Evolutionary conservation across 495 filamentous ascomycete species (phyloP).

Genomic region (Aspergillus nanangensis): DNA sequence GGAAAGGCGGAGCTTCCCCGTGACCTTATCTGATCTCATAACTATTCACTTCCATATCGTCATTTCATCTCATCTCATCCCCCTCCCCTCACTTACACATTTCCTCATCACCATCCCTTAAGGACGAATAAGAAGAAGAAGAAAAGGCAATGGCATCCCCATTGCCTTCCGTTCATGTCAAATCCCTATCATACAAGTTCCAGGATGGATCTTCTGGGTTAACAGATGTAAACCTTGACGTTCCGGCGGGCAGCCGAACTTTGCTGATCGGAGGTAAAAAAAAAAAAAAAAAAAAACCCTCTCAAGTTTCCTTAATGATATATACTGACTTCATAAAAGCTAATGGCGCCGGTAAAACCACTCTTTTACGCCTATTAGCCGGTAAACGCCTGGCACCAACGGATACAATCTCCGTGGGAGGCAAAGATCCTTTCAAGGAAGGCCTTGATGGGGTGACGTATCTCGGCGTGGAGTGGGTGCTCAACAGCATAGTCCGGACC

Average conservation of each 20-base stretch:
- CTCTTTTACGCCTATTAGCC: slow-evolving; percentile 82
- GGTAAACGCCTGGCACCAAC: slow-evolving; percentile 87
- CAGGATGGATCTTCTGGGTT: slow-evolving; percentile 74
- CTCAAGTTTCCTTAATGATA: too few relatives aligned
- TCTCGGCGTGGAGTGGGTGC: slow-evolving; percentile 94
- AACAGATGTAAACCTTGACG: slow-evolving; percentile 59
- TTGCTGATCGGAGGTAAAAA: slow-evolving; percentile 86
- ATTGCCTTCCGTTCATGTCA: slow-evolving; percentile 60
- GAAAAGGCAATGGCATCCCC: slow-evolving; percentile 19
- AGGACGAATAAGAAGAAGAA: too few relatives aligned
- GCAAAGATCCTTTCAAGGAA: slow-evolving; percentile 85
- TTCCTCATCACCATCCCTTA: not conserved
- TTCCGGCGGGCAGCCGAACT: slow-evolving; percentile 81
- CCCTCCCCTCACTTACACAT: not conserved
- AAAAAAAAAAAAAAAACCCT: too few relatives aligned
- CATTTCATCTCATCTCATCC: slow-evolving; percentile 4
- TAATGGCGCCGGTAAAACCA: slow-evolving; percentile 97
- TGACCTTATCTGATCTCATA: slow-evolving; percentile 5
- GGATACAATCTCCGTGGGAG: slow-evolving; percentile 66
- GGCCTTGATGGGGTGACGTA: slow-evolving; percentile 91
- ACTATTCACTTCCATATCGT: too few relatives aligned
- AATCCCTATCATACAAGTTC: slow-evolving; percentile 82
- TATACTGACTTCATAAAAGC: slow-evolving; percentile 46
- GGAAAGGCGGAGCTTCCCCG: slow-evolving; percentile 6
- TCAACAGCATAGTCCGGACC: slow-evolving; percentile 93